Conservation (phyloP, 108 stramenopile species). For the Pseudonitzschia pungens region DNA sequence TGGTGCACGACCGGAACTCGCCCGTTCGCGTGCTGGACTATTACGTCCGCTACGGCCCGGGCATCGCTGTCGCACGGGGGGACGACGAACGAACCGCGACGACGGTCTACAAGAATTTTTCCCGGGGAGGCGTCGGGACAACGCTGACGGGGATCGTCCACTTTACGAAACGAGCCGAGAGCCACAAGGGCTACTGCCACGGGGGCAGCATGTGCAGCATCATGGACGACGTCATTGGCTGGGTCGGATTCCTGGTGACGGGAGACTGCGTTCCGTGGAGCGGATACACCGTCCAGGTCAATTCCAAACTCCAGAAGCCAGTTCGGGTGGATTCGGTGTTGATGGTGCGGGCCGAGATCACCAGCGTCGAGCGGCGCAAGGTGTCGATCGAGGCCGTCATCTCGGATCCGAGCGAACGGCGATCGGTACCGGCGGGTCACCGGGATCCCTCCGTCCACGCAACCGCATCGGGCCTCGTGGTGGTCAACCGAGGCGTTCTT, state of each 20-base stretch:
- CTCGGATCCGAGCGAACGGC: slow-evolving; percentile 22
- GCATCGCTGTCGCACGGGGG: not conserved
- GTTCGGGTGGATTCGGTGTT: slow-evolving; percentile 60
- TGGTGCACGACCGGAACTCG: slow-evolving; percentile 59
- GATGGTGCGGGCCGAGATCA: slow-evolving; percentile 48
- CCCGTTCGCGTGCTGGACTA: slow-evolving; percentile 73
- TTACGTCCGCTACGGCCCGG: slow-evolving; percentile 42
- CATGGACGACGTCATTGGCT: slow-evolving; percentile 87
- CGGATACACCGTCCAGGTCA: slow-evolving; percentile 86
- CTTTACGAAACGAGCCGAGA: slow-evolving; percentile 71
- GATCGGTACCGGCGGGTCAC: not conserved
- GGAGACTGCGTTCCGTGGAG: slow-evolving; percentile 73
- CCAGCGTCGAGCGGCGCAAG: slow-evolving; percentile 66
- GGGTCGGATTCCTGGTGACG: slow-evolving; percentile 73
- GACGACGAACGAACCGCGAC: not conserved
- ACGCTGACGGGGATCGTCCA: slow-evolving; percentile 69
- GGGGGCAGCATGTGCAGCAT: slow-evolving; percentile 77
- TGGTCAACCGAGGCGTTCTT: slow-evolving; percentile 57
- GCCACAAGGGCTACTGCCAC: slow-evolving; percentile 81
- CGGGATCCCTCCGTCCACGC: slow-evolving; percentile 48
- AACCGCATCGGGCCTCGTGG: slow-evolving; percentile 60
- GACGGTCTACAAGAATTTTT: not conserved
- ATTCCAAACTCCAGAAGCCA: slow-evolving; percentile 57
- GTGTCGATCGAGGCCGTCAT: slow-evolving; percentile 56
- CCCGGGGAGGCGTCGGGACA: slow-evolving; percentile 59